Evolutionary conservation across 2,329 filamentous ascomycete genomes (phyloP).

Genomic region (Lecanicillium sp.): DNA sequence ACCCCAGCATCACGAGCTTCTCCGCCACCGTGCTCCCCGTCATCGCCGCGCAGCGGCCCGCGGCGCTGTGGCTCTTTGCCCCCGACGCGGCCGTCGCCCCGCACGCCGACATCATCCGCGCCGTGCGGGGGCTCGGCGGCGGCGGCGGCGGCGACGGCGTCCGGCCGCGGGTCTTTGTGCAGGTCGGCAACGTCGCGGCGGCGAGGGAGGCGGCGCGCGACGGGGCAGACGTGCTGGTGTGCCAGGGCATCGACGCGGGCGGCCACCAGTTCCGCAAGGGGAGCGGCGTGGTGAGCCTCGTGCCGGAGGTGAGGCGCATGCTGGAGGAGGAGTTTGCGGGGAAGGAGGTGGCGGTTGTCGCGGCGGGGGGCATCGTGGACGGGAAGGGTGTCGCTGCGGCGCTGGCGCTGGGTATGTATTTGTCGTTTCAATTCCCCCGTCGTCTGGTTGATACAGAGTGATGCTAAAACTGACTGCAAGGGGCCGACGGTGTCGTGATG

Average conservation of each 20-base stretch:
- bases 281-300: slow-evolving; percentile 47
- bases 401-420: slow-evolving; percentile 43
- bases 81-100: slow-evolving; percentile 39
- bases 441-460: not conserved
- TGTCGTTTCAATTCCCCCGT: no score
- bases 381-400: slow-evolving; percentile 50
- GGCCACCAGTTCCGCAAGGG: slow-evolving; percentile 54
- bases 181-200: slow-evolving; percentile 54
- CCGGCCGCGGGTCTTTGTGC: slow-evolving; percentile 48
- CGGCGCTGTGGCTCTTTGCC: slow-evolving; percentile 63
- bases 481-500: slow-evolving; percentile 39
- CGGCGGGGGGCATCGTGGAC: slow-evolving; percentile 55
- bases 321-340: slow-evolving; percentile 32
- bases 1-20: slow-evolving; percentile 35
- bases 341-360: slow-evolving; percentile 38
- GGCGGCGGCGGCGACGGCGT: slow-evolving; percentile 17
- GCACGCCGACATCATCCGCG: slow-evolving; percentile 30
- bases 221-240: slow-evolving; percentile 52
- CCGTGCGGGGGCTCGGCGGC: slow-evolving; percentile 23
- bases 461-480: slow-evolving; percentile 21
- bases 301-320: slow-evolving; percentile 51
- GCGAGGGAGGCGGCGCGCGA: slow-evolving; percentile 43
- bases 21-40: slow-evolving; percentile 41
- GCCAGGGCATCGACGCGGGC: slow-evolving; percentile 59
- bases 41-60: slow-evolving; percentile 46